Base-by-base conservation (phyloP, 2,329 filamentous ascomycete genomes). In the Anthostomella pinea region DNA sequence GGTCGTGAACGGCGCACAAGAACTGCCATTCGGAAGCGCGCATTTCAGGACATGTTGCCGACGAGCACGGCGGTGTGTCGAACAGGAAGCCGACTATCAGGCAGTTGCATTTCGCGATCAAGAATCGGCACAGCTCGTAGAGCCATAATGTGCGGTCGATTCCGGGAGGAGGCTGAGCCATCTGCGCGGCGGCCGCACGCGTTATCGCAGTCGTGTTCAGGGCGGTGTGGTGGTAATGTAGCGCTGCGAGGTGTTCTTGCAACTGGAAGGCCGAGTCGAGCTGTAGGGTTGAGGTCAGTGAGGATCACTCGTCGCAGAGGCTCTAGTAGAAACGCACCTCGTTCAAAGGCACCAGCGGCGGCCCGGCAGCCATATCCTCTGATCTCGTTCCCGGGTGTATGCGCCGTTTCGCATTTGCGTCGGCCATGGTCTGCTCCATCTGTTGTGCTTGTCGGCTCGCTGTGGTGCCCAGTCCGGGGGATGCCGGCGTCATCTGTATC, bases 11-110 rank as follows among this genome's bases (percentile, higher is more conserved):
- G 33, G 93, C 93, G 68, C 93, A 98, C 30, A 98, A 79, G 58
- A 97, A 98, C 67, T 98, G 93, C 93, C 93, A 98, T 69, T 98
- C 91, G 19, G 87, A 93, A 3, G 93, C 93, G 58, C 93, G 89
- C 93, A 98, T 98, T 67, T 98, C 93, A 20, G 90, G 89, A 57
- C 93, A 98, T 2, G 93, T 96, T 46, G 75, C 73, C 10, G 86
- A 79, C 41, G 88, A 95, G 68, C 93, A 98, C 3, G 91, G 84
- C 6, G 91, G 91, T 27, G 74, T 76, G 64, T 97, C 93, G 59
- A 89, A 87, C 54, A 98, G 88, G 56, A 98, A 91, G 46, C 87
- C 88, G 41, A 95, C 82, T 49, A 97, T 87, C 38, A 98, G 78
- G 46, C 83, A 81, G 68, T 98, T 98, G 61, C 88, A 91, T 66